Base-by-base conservation (phyloP, 441 rosid species). In the Pelargonium fulgidum region DNA sequence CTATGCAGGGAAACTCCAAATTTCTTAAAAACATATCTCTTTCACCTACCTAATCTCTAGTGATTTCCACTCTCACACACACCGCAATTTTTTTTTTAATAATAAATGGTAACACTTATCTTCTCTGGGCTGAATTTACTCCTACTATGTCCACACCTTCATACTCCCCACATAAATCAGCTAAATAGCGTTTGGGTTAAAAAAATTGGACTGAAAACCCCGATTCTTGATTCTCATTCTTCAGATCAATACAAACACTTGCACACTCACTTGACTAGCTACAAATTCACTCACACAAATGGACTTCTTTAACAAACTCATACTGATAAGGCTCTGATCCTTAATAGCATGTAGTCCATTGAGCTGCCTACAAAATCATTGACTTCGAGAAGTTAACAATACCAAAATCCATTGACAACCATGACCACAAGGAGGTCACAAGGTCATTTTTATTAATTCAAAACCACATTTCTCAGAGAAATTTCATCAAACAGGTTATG, bases 401-500 rank as follows among this genome's bases (percentile, higher is more conserved):
- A 7, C 1, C 24, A 16, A 16, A 29, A 26, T 19, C 24, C 24
- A 22, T 22, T 22, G 24, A 22, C 24, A 22, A 22, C 24, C 24
- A 22, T 22, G 24, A 22, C 1, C 1, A 22, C 24, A 22, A 1
- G 24, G 24, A 22, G 24, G 24, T 22, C 24, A 22, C 24, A 22
- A 22, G 24, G 24, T 22, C 24, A 22, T 22, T 22, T 22, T 22
- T 22, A 22, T 1, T 22, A 0, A 22, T 0, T 22, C 24, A 22
- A 22, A 22, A 22, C 24, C 24, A 63, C 17, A 24, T 39, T 54
- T 45, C 74, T 66, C 17, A 1, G n/a, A 33, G 70, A 69, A 71
- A 79, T 79, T 79, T 73, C 33, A 73, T 64, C 82, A 71, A 79
- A 76, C 77, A 61, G 62, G 20, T 2, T 5, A 0, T 58, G 16